Conservation (phyloP, 495 filamentous ascomycete species). For the Aspergillus bridgeri region DNA sequence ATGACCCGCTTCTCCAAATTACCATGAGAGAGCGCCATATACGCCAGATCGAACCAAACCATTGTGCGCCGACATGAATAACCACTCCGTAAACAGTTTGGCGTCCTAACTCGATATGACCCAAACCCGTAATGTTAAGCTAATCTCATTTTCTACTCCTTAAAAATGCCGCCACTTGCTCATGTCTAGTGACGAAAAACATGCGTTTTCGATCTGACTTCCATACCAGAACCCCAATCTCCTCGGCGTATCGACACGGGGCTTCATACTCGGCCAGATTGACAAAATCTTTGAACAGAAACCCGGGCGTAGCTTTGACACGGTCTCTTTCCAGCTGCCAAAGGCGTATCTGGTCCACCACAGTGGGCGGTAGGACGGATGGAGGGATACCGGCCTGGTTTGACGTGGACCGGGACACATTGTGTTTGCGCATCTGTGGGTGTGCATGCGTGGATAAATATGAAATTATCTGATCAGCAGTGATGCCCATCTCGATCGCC, state of each 20-base stretch:
- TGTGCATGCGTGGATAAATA: slow-evolving; percentile 89
- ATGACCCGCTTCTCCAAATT: neutral
- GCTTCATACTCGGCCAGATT: slow-evolving; percentile 71
- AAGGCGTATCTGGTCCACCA: slow-evolving; percentile 93
- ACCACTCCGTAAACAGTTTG: neutral
- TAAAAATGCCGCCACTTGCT: slow-evolving; percentile 79
- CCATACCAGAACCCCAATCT: slow-evolving; percentile 90
- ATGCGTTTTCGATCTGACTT: slow-evolving; percentile 70
- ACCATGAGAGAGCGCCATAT: neutral
- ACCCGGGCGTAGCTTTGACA: slow-evolving; percentile 77
- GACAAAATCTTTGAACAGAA: slow-evolving; percentile 85
- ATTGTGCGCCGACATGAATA: neutral
- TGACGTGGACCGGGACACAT: slow-evolving; percentile 42
- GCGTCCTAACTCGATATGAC: neutral
- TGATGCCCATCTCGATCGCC: slow-evolving; percentile 88
- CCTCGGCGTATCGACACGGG: slow-evolving; percentile 74
- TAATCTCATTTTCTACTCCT: slow-evolving; percentile 49
- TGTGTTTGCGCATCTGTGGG: slow-evolving; percentile 76
- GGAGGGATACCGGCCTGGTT: slow-evolving; percentile 34
- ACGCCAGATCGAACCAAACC: slow-evolving; percentile 1
- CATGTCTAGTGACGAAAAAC: slow-evolving; percentile 84
- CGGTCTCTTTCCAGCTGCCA: slow-evolving; percentile 98
- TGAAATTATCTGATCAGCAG: slow-evolving; percentile 85
- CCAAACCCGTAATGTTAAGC: neutral
- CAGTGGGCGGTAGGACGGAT: slow-evolving; percentile 83